Base-by-base conservation (phyloP, 2,329 filamentous ascomycete species). In the Talaromyces sp. region DNA sequence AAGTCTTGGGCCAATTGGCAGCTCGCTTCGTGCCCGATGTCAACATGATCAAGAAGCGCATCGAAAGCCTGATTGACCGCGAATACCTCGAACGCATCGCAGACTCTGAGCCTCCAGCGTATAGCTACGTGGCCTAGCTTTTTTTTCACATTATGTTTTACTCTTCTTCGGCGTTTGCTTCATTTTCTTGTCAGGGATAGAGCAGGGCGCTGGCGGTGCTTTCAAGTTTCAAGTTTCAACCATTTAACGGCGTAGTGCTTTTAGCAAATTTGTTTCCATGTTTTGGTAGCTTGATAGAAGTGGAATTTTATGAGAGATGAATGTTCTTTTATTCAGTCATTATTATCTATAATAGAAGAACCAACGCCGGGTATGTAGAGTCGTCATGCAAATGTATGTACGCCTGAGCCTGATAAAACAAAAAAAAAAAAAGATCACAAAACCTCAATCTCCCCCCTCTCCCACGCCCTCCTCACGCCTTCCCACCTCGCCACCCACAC, bases 401-500 rank as follows among this genome's bases (percentile, higher is more conserved):
- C n/a, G 17, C 22, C 52, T 15, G n/a, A 11, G 49, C 49, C 13
- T 30, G 13, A n/a, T 11, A 54, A 30, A 19, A 53, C 1, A 36
- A 32, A 22, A 25, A 55, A 55, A 36, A 13, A 39, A 56, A 32
- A 8, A 19, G 6, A 58, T 69, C 64, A 80, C 63, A 80, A 69
- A 62, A 80, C 65, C 64, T 80, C 78, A 33, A 81, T 68, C 58
- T 78, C 76, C 36, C 78, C 78, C 63, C 67, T 70, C 63, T 70
- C 72, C 72, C 78, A 80, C 32, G 76, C 78, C 56, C 59, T 67
- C 73, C 87, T 91, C 1, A 92, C 85, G 72, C 92, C 91, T 15
- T 90, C 90, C 84, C 88, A 90, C 64, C 88, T 77, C 33, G 92
- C 81, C 65, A 90, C 87, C 71, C 89, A 79, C 30, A 91, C 81